phyloP scores from a whole-genome alignment of 2,329 filamentous ascomycete species.

The Cercospora sp. region DNA sequence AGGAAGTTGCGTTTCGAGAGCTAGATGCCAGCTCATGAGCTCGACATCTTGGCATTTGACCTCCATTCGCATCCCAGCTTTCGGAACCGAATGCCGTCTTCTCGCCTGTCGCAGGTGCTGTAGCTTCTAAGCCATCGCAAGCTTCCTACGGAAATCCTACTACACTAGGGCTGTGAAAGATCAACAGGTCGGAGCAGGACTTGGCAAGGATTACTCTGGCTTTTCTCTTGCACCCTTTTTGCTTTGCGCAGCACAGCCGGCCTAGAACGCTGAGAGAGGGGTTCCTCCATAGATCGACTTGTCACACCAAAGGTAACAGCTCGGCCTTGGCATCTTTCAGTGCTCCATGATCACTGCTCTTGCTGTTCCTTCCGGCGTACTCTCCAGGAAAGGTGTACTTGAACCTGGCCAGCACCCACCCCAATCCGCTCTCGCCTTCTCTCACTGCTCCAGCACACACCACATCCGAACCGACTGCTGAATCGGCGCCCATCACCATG shows the following conservation, averaged over 20 bases:
- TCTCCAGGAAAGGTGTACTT: background rate
- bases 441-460: background rate
- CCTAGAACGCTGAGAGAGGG: background rate
- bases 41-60: background rate
- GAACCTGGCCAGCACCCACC: background rate
- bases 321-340: background rate
- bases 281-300: background rate
- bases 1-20: constrained; percentile 64
- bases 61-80: background rate
- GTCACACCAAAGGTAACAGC: background rate
- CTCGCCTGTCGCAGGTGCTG: background rate
- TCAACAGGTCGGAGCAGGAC: background rate
- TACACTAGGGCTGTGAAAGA: background rate
- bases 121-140: background rate
- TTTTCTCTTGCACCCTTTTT: background rate
- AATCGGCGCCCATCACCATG: background rate
- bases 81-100: background rate
- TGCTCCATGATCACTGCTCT: background rate
- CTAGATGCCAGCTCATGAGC: background rate
- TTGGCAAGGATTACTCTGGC: background rate
- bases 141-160: background rate
- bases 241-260: background rate
- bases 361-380: background rate
- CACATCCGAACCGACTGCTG: background rate
- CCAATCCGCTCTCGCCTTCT: background rate